Evolutionary conservation across 2,329 filamentous ascomycete genomes (phyloP).

Genomic region (Didymella keratinophila): DNA sequence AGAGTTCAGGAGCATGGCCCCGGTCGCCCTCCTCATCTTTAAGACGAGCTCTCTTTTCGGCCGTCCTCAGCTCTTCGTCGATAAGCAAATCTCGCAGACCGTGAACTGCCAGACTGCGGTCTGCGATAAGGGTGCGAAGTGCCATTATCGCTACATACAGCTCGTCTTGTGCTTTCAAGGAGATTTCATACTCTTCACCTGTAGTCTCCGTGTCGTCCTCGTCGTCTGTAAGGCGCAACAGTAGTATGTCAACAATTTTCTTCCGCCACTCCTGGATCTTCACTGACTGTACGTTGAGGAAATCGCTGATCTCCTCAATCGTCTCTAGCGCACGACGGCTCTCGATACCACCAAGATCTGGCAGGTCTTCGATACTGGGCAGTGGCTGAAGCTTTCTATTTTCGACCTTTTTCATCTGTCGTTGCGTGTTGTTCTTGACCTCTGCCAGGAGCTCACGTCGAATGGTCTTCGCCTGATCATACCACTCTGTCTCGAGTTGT

Average conservation of each 20-base stretch:
- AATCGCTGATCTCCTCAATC: slow-evolving; percentile 69
- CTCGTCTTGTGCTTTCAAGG: slow-evolving; percentile 86
- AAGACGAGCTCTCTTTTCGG: slow-evolving; percentile 66
- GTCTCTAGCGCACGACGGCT: slow-evolving; percentile 70
- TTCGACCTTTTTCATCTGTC: slow-evolving; percentile 66
- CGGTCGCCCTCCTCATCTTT: slow-evolving; percentile 59
- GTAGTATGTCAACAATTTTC: slow-evolving; percentile 73
- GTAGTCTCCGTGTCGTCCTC: slow-evolving; percentile 79
- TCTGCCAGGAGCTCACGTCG: slow-evolving; percentile 78
- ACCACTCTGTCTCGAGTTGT: slow-evolving; percentile 73
- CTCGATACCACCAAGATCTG: slow-evolving; percentile 73
- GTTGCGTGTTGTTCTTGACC: slow-evolving; percentile 65
- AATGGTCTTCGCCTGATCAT: slow-evolving; percentile 79
- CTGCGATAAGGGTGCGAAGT: slow-evolving; percentile 76
- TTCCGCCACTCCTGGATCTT: slow-evolving; percentile 78
- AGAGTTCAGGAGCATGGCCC: slow-evolving; percentile 75
- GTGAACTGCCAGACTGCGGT: slow-evolving; percentile 78
- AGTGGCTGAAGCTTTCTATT: slow-evolving; percentile 33
- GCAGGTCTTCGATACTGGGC: slow-evolving; percentile 60
- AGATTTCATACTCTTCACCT: slow-evolving; percentile 89
- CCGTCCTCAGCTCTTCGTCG: slow-evolving; percentile 72
- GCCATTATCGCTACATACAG: slow-evolving; percentile 86
- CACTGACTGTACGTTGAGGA: slow-evolving; percentile 75
- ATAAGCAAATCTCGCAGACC: slow-evolving; percentile 80
- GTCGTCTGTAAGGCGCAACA: slow-evolving; percentile 81